Base-by-base conservation (phyloP, 1,284 basidiomycete genomes). In the Exsudoporus floridanus region DNA sequence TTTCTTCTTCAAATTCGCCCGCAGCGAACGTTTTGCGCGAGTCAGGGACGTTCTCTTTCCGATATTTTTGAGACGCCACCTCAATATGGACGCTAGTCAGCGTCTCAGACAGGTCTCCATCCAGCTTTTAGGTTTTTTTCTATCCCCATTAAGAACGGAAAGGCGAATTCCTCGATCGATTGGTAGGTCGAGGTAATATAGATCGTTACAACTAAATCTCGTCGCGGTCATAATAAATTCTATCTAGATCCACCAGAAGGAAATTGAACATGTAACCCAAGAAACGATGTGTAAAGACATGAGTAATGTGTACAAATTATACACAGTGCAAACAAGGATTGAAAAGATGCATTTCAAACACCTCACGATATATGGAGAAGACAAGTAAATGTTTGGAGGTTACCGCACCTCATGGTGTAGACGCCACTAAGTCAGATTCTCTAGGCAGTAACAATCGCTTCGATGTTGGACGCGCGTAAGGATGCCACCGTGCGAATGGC, bases 401-500 rank as follows among this genome's bases (percentile, higher is more conserved):
- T 19, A 42, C 19, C 21, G 12, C 38, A 19, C 53, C 19, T 57
- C 47, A 43, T 34, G 16, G 13, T 25, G 19, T 8, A 13, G 12
- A n/a, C 28, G 7, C 19, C 7, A 18, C 16, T 6, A 25, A 23
- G 48, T 53, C 41, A 21, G 41, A 41, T 42, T 63, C 66, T 23
- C 18, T 46, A 30, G 64, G 57, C 13, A 70, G 45, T 12, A 62
- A 2, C 28, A 69, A 23, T 16, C 52, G 56, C 41, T 23, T 59
- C 13, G 64, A 43, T 1, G n/a, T n/a, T 16, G 48, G 41, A 28
- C 60, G 58, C 10, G 31, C 36, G 31, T 68, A 64, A 14, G 66
- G 66, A 50, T 54, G 58, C 27, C 50, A 34, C 16, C 57, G 55
- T n/a, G 25, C 10, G 25, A 33, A 10, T 25, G 18, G 13, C 10